Conservation (phyloP, 257 asterid species). For the Ligustrum vulgare region DNA sequence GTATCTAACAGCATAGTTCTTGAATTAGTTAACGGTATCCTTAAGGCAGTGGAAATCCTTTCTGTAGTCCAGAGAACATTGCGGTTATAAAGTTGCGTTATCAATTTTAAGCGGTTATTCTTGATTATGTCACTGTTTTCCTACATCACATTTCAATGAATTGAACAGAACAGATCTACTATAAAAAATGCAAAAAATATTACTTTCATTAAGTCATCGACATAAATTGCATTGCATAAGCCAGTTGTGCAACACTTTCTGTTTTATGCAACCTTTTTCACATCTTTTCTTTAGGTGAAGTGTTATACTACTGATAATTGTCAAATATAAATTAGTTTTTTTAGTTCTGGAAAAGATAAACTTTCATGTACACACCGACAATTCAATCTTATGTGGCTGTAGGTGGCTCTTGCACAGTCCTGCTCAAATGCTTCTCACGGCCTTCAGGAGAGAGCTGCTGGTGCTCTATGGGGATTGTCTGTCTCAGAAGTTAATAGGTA, state of each 20-base stretch:
- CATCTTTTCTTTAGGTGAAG: background rate
- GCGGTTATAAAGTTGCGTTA: background rate
- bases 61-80: background rate
- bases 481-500: constrained; percentile 90
- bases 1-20: background rate
- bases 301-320: background rate
- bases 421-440: constrained; percentile 50
- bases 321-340: constrained; percentile 1
- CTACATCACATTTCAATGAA: background rate
- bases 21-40: background rate
- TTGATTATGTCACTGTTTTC: background rate
- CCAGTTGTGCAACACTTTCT: background rate
- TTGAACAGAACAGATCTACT: background rate
- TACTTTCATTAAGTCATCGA: constrained; percentile 4
- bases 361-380: constrained; percentile 11
- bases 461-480: constrained; percentile 76
- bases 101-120: background rate
- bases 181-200: background rate
- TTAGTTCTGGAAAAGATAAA: background rate
- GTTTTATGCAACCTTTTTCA: background rate
- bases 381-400: constrained; percentile 20
- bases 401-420: constrained; percentile 32
- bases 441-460: constrained; percentile 81
- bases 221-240: background rate
- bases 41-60: background rate